Base-by-base conservation (phyloP, 2,329 filamentous ascomycete genomes). In the Macrophomina tecta region DNA sequence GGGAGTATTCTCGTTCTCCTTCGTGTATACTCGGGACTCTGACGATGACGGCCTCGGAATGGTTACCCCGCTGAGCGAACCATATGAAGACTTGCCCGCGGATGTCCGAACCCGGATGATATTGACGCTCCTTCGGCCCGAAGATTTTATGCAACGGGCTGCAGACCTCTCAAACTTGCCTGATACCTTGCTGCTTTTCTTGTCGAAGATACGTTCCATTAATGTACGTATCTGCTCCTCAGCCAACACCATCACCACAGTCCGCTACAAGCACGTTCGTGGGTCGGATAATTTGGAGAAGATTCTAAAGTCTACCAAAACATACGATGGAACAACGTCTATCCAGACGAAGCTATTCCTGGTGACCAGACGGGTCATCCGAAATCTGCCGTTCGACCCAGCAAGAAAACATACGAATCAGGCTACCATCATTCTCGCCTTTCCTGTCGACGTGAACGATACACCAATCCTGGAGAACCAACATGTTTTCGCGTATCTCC, bases 31-130 rank as follows among this genome's bases (percentile, higher is more conserved):
- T 1, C 58, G 38, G 28, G 81, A 78, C 0, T 48, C 42, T 0
- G 53, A 32, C 6, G 81, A 83, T 3, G 76, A 77, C 0, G 84
- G 84, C 0, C 73, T 86, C 46, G 84, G 84, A 1, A 87, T 86
- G 83, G 80, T 86, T 0, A 80, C 79, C 0, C 84, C 84, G 62
- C 75, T 74, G 6, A 72, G 74, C 62, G 68, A 73, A 46, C 55
- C 70, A 1, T 56, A 53, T 23, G 65, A 68, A 4, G 12, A 16
- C 2, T 9, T 74, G 4, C 67, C 69, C 3, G 23, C 16, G 12
- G 58, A 28, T 2, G 66, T 73, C 2, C 61, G 66, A 2, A 75
- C 73, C 1, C 63, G 71, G 28, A 73, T 74, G 5, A 72, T 68
- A 0, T 51, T 73, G 34, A 67, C 7, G 16, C 28, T 46, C 5